Evolutionary conservation across 495 filamentous ascomycete genomes (phyloP), one percentile per base, ranked within the genome.

Genomic region (Aspergillus conjunctus): DNA sequence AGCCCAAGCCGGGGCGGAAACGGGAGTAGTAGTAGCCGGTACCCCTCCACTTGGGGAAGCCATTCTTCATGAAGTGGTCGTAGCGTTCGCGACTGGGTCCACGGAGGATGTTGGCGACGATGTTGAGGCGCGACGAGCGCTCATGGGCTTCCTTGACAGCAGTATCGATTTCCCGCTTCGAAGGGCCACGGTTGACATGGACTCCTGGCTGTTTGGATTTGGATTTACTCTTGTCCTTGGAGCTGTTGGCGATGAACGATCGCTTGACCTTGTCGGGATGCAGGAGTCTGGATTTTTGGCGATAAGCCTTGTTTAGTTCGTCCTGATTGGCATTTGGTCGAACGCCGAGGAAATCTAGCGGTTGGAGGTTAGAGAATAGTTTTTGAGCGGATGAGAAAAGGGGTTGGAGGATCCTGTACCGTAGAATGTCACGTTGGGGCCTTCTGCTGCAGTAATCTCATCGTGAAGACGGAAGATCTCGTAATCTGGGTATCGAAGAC

Each of bases 1-100:
- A 87, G 18, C 90, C 91, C 10, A 97, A 77, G 11, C 94, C 94
- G 1, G 94, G 94, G 30, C 94, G 85, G 81, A 91, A 97, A 7
- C 94, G 88, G 56, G 81, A 87, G 77, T 98, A 99, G 81, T 97
- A 98, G 81, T 98, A 99, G 54, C 93, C 95, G 17, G 94, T 97
- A 34, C 95, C 94, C 72, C 90, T 91, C 94, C 95, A 98, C 51
- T 83, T 86, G 11, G 94, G 94, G 75, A 99, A 99, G 20, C 94
- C 94, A 75, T 97, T 91, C 67, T 79, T 82, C 55, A 99, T 78
- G 79, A 99, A 99, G 73, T 97, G 86, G 73, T 99, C 93, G 72
- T 99, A 99, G 54, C 95, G 89, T 66, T 90, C 91, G 44, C 95
- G 85, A 20, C 78, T 77, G 2, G 86, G 77, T 1, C 93, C 92